Base-by-base conservation (phyloP, 1,284 basidiomycete species). In the Ceratobasidium sp. region DNA sequence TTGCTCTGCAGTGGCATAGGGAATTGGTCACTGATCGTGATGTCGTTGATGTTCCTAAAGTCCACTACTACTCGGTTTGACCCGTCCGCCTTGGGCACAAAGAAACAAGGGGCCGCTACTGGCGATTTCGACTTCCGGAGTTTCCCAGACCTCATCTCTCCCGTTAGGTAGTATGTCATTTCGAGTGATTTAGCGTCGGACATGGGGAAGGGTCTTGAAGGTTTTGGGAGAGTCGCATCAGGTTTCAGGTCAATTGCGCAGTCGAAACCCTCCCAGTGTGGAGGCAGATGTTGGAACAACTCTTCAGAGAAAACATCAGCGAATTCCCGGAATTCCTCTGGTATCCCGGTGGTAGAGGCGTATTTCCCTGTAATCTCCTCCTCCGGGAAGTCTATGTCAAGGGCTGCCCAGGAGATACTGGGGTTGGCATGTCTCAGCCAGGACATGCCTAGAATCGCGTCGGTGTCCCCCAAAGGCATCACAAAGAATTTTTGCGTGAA, bases 41-140 rank as follows among this genome's bases (percentile, higher is more conserved):
- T 48, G 15, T 36, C 47, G 45, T 76, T 76, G 11, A 76, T 24
- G 2, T 33, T 14, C 15, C 57, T 22, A 33, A 69, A 74, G 33
- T 74, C 57, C 9, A 74, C 29, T n/a, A 50, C 50, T 22, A 76
- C 1, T 14, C 41, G 6, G 14, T 63, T 41, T 2, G n/a, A 63
- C 2, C 63, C 56, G 29, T 76, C 48, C 31, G 51, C 60, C 31
- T 64, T 74, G 41, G 47, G 59, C 15, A 72, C 53, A 53, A 66
- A 76, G 11, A 76, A 31, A 1, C 74, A 29, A 2, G 64, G 64
- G 17, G 72, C 47, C 59, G 11, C 56, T 22, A 27, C 27, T 5
- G 45, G 24, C 15, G 64, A 67, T 24, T 67, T 53, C 15, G 47
- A 36, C 2, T 17, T 22, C 14, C 33, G 3, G 27, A 67, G 41